Evolutionary conservation across 2,329 filamentous ascomycete species (phyloP).

Genomic region (Apiospora rasikravindrae): DNA sequence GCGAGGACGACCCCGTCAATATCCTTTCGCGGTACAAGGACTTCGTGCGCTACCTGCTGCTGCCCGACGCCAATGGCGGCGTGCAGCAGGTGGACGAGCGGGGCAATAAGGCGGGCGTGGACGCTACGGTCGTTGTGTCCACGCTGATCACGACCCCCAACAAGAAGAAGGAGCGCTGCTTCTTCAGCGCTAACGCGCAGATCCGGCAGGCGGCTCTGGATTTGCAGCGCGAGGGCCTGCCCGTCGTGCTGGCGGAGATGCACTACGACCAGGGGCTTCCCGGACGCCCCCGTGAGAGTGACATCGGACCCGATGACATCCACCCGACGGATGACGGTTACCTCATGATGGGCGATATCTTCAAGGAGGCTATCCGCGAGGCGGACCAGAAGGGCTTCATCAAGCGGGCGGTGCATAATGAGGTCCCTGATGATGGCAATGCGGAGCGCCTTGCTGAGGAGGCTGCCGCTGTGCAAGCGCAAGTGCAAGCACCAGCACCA

Average conservation of each 20-base stretch:
- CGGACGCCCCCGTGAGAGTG: conserved; percentile 28
- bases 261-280: conserved; percentile 34
- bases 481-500: not conserved
- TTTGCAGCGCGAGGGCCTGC: conserved; percentile 28
- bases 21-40: conserved; percentile 33
- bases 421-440: conserved; percentile 34
- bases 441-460: conserved; percentile 16
- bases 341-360: conserved; percentile 35
- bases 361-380: conserved; percentile 31
- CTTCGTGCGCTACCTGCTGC: conserved; percentile 38
- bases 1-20: conserved; percentile 32
- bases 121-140: conserved; percentile 36
- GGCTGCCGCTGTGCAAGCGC: not conserved
- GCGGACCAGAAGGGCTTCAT: conserved; percentile 33
- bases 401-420: conserved; percentile 34
- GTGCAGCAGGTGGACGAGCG: conserved; percentile 6
- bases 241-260: conserved; percentile 40
- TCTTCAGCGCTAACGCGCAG: conserved; percentile 36
- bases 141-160: conserved; percentile 35
- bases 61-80: conserved; percentile 19
- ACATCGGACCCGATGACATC: conserved; percentile 37
- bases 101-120: not conserved
- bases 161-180: conserved; percentile 30
- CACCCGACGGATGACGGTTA: conserved; percentile 36
- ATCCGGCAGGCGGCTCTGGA: conserved; percentile 35